Base-by-base conservation (phyloP, 805 yeast species). In the Torulaspora gathmanii region DNA sequence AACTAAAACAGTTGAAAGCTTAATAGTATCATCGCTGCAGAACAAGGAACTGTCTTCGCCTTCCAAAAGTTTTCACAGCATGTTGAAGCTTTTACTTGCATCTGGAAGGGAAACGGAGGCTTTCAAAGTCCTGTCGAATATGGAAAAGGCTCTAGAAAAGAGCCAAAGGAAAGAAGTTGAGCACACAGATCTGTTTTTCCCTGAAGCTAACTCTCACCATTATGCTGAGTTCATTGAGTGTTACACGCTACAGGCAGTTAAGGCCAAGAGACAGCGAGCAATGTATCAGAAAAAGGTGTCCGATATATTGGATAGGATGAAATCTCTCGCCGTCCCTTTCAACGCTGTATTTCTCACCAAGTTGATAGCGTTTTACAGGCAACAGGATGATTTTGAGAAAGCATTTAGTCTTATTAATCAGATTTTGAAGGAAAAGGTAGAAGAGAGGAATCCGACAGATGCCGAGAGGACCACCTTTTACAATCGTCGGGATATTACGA, bases 131-230 rank as follows among this genome's bases (percentile, higher is more conserved):
- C 49, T 74, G 10, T 29, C 49, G 1, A 56, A 61, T 33, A 53
- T 72, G 64, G 71, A 67, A 36, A 31, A 61, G 55, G 48, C 56
- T 43, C 33, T 51, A 47, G 11, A 47, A 40, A 11, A 31, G 33
- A 26, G 37, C 20, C 28, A 37, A 13, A 12, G 44, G 20, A 25
- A 36, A 4, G 27, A 31, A 13, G 38, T 48, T 25, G 53, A 51
- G 2, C 13, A 49, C 5, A 27, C 47, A 3, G 37, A 41, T 5
- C 58, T 59, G 1, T 46, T 62, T 5, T 58, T 68, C 28, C 71
- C 77, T 3, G 60, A 70, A 2, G 70, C 70, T 0, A 67, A 64
- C 31, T 59, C 77, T 0, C 70, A 70, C 46, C 68, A 70, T 35
- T 75, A 73, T 45, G 56, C 71, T 2, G 61, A 68, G 8, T 65